Conservation (phyloP, 306 rosid species). For the Quercus aquifolioides region DNA sequence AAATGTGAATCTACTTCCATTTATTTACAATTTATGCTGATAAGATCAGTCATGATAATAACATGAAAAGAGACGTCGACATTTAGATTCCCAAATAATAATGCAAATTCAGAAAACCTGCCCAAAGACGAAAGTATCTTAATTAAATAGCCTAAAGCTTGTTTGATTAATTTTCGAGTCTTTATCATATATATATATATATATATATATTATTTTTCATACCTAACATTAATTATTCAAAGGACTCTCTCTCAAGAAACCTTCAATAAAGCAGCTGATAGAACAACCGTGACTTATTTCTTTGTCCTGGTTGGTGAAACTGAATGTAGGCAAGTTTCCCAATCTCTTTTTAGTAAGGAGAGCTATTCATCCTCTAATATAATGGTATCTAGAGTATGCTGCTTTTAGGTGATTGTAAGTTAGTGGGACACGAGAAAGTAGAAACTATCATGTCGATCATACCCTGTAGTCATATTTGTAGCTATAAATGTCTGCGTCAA, state of each 20-base stretch:
- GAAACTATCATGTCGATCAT: background rate
- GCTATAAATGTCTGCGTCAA: conserved; percentile 10
- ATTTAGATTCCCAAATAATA: background rate
- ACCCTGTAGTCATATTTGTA: background rate
- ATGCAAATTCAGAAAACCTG: conserved; percentile 6
- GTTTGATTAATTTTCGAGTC: conserved; percentile 1
- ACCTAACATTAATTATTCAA: conserved; percentile 9
- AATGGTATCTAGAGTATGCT: background rate
- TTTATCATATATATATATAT: background rate
- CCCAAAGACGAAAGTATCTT: background rate
- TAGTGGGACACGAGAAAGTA: background rate
- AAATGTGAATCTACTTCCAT: no score
- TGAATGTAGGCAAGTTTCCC: conserved; percentile 7
- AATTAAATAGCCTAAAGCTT: conserved; percentile 6
- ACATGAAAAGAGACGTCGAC: background rate
- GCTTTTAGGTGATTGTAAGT: conserved; percentile 1
- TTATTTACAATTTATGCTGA: background rate
- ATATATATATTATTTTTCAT: background rate
- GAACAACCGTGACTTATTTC: conserved; percentile 23
- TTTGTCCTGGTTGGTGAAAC: conserved; percentile 19
- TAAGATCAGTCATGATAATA: background rate
- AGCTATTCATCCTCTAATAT: background rate
- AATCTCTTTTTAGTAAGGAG: background rate
- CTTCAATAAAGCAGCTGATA: conserved; percentile 7
- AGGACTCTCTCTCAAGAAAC: conserved; percentile 11